These are phyloP conservation scores for Cladobotryum protrusum DNA, from an alignment of 2,329 filamentous ascomycete genomes.

Conservation along the genomic window DNA sequence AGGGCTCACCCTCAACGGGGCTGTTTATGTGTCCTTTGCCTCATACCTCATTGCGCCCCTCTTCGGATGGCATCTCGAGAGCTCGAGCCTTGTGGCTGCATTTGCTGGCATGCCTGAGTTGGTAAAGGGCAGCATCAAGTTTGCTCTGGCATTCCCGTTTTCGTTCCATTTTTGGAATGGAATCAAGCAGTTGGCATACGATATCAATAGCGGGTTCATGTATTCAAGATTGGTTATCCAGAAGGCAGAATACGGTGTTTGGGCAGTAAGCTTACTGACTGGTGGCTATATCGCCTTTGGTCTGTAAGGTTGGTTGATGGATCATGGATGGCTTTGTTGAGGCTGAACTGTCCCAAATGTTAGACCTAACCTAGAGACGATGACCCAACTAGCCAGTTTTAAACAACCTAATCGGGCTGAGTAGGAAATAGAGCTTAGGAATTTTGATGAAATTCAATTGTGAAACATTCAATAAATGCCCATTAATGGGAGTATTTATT, in stretches of 20 bases:
- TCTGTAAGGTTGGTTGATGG: constrained; percentile 32
- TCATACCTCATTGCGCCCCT: constrained; percentile 77
- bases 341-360: too few relatives aligned
- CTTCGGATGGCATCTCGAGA: constrained; percentile 59
- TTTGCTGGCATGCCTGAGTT: constrained; percentile 54
- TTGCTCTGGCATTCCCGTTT: constrained; percentile 51
- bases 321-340: too few relatives aligned
- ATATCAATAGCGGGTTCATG: constrained; percentile 47
- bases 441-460: too few relatives aligned
- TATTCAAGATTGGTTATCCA: constrained; percentile 40
- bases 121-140: constrained; percentile 52
- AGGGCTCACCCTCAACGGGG: constrained; percentile 64
- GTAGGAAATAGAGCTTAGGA: too few relatives aligned
- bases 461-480: too few relatives aligned
- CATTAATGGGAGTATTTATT: too few relatives aligned
- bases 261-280: constrained; percentile 39
- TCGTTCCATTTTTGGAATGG: constrained; percentile 52
- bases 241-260: constrained; percentile 41
- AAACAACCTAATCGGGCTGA: too few relatives aligned
- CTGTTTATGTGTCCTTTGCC: constrained; percentile 72
- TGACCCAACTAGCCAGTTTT: too few relatives aligned
- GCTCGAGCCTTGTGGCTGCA: constrained; percentile 52
- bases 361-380: too few relatives aligned
- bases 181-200: constrained; percentile 48
- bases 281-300: constrained; percentile 43